Evolutionary conservation across 2,329 filamentous ascomycete species (phyloP).

Genomic region (Fusarium pseudonygamai): DNA sequence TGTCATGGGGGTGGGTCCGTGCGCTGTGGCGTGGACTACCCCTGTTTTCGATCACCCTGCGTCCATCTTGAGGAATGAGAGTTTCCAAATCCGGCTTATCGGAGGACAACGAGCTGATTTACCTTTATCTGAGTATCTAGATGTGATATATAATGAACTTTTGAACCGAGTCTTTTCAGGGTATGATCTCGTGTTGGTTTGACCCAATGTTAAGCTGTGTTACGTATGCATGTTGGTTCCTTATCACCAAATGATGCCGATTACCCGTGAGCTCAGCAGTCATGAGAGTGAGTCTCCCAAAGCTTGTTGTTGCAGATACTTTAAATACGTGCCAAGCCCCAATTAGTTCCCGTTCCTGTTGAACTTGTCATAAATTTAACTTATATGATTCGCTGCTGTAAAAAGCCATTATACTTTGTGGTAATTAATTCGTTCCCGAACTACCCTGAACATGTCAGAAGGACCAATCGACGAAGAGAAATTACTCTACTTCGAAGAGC

Average conservation of each 20-base stretch:
- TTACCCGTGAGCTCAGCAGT: neutral
- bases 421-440: neutral
- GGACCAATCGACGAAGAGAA: neutral
- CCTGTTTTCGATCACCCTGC: neutral
- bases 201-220: neutral
- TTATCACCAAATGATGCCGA: neutral
- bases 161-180: neutral
- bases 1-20: constrained; percentile 30
- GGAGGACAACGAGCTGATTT: neutral
- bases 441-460: neutral
- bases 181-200: neutral
- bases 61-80: constrained; percentile 5
- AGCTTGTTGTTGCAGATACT: neutral
- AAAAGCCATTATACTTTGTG: neutral
- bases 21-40: constrained; percentile 25
- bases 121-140: neutral
- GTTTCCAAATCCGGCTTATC: neutral
- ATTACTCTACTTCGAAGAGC: neutral
- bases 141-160: neutral
- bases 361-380: neutral
- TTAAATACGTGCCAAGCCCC: neutral
- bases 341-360: neutral
- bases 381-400: neutral
- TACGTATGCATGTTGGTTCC: neutral
- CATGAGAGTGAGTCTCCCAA: neutral